Evolutionary conservation across 108 stramenopile species (phyloP).

Genomic region (Mediolabrus comicus): DNA sequence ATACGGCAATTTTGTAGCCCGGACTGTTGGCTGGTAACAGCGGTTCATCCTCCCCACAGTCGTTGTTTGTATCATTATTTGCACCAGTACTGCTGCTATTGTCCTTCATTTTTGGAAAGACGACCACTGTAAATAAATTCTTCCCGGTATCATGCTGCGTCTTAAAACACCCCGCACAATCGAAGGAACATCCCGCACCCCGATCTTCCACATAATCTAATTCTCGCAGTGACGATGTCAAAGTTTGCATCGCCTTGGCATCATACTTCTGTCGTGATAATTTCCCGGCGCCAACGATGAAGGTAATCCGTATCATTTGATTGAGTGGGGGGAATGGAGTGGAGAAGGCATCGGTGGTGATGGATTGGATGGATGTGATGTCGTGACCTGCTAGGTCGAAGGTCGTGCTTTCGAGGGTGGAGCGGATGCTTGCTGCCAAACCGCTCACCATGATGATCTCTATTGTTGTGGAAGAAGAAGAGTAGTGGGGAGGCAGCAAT

Average conservation of each 20-base stretch:
- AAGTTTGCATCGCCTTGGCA: slow-evolving; percentile 75
- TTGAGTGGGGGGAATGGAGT: slow-evolving; percentile 49
- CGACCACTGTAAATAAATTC: slow-evolving; percentile 92
- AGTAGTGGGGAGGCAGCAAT: too few species aligned
- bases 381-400: slow-evolving; percentile 36
- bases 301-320: slow-evolving; percentile 88
- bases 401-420: slow-evolving; percentile 20
- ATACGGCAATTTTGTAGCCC: slow-evolving; percentile 73
- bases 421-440: slow-evolving; percentile 22
- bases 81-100: slow-evolving; percentile 11
- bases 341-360: slow-evolving; percentile 58
- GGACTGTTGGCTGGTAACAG: slow-evolving; percentile 61
- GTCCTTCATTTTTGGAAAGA: slow-evolving; percentile 80
- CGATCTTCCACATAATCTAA: slow-evolving; percentile 90
- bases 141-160: slow-evolving; percentile 95
- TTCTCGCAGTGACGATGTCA: slow-evolving; percentile 72
- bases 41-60: slow-evolving; percentile 2
- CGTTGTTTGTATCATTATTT: neutral
- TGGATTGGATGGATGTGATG: slow-evolving; percentile 52
- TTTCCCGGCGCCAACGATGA: slow-evolving; percentile 90
- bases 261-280: slow-evolving; percentile 86
- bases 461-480: neutral
- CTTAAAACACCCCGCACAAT: slow-evolving; percentile 90
- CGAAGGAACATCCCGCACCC: slow-evolving; percentile 76
- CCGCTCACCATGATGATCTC: slow-evolving; percentile 35